These are phyloP conservation scores for Phytophthora crassamura DNA, from an alignment of 352 stramenopile genomes.

Conservation along the genomic window DNA sequence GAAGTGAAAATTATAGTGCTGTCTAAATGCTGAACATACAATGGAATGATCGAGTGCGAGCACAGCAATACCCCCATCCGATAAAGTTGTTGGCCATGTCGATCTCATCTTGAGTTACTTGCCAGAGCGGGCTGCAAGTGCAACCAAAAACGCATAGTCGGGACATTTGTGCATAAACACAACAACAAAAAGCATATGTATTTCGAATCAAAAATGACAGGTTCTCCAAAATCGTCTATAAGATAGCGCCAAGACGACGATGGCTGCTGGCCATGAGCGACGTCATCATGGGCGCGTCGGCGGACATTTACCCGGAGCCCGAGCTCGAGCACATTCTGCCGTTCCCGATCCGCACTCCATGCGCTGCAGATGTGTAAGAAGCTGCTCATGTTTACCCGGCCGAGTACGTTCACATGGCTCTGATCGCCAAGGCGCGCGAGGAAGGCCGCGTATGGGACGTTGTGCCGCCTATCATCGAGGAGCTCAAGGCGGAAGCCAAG, in stretches of 20 bases:
- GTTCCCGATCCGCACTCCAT: conserved; percentile 80
- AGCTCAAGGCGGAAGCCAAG: conserved; percentile 92
- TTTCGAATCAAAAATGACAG: too few species aligned
- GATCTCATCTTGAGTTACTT: too few species aligned
- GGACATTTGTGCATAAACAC: too few species aligned
- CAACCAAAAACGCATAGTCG: too few species aligned
- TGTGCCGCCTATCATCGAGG: conserved; percentile 90
- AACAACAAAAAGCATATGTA: too few species aligned
- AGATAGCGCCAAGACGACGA: conserved; percentile 76
- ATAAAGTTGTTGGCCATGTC: too few species aligned
- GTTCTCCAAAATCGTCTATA: too few species aligned
- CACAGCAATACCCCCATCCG: too few species aligned
- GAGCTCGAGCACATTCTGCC: conserved; percentile 63
- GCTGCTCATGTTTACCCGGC: conserved; percentile 91
- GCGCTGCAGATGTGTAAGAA: conserved; percentile 85
- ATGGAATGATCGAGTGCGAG: too few species aligned
- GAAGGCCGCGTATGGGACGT: conserved; percentile 77
- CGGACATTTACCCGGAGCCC: conserved; percentile 50
- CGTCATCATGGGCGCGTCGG: conserved; percentile 41
- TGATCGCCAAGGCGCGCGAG: conserved; percentile 55
- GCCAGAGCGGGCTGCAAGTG: too few species aligned
- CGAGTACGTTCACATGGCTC: conserved; percentile 90
- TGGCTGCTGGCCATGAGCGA: conserved; percentile 65
- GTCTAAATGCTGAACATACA: too few species aligned
- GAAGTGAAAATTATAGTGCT: too few species aligned